These are phyloP conservation scores for Sphaerulina populicola DNA, from an alignment of 2,329 filamentous ascomycete genomes.

Conservation along the genomic window DNA sequence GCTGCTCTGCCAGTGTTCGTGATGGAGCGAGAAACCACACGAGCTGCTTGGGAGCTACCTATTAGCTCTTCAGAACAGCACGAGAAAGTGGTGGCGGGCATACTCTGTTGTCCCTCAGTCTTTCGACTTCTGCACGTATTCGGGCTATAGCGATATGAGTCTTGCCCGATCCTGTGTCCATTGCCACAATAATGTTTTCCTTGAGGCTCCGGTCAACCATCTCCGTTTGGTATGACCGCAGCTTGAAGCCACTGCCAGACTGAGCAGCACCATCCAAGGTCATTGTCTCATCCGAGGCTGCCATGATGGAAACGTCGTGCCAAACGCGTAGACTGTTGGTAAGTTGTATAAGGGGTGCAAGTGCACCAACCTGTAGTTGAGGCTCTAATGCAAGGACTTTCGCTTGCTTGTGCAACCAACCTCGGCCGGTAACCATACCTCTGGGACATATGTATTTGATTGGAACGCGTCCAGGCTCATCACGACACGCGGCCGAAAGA, in stretches of 20 bases:
- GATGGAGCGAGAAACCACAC: slow-evolving; percentile 44
- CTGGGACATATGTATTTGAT: no score
- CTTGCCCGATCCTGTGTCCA: slow-evolving; percentile 45
- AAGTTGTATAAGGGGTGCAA: no score
- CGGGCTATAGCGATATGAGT: slow-evolving; percentile 42
- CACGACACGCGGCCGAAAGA: no score
- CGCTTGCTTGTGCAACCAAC: no score
- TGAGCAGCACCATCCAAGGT: not conserved
- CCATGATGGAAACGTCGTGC: not conserved
- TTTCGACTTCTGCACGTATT: slow-evolving; percentile 39
- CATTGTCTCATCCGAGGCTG: not conserved
- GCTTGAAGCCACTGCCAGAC: slow-evolving; percentile 3
- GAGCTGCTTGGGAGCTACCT: slow-evolving; percentile 24
- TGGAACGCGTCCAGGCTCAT: no score
- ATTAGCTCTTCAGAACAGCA: not conserved
- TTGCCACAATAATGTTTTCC: slow-evolving; percentile 42
- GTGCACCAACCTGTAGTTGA: no score
- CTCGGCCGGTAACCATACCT: no score
- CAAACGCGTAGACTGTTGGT: not conserved
- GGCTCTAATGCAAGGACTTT: no score
- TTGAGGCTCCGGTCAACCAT: slow-evolving; percentile 42
- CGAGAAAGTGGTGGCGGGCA: not conserved
- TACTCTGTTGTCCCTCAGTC: slow-evolving; percentile 31
- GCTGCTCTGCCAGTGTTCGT: slow-evolving; percentile 41
- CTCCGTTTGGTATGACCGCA: slow-evolving; percentile 43